Conservation (phyloP, 768 basidiomycete genomes). For the Pleurotus sapidus region DNA sequence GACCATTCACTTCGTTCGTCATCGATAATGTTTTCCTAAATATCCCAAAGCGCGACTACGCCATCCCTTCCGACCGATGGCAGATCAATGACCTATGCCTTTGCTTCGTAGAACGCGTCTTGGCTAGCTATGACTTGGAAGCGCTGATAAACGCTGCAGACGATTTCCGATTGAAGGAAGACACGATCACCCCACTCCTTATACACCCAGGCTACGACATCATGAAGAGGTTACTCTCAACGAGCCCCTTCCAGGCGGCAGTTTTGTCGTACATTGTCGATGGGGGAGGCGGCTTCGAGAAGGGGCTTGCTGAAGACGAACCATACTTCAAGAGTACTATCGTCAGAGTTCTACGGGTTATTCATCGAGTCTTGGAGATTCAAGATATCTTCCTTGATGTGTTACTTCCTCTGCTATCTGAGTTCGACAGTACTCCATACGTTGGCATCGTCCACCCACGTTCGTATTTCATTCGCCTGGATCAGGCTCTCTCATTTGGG, state of each 20-base stretch:
- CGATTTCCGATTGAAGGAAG: constrained; percentile 45
- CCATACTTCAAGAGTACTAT: constrained; percentile 74
- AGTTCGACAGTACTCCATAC: constrained; percentile 54
- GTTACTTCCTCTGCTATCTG: constrained; percentile 72
- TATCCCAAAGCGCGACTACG: constrained; percentile 72
- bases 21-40: constrained; percentile 86
- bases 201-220: constrained; percentile 88
- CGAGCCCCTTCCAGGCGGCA: constrained; percentile 65
- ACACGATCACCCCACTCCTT: constrained; percentile 53
- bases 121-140: constrained; percentile 82
- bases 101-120: constrained; percentile 78
- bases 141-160: constrained; percentile 59
- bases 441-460: constrained; percentile 57
- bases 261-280: constrained; percentile 81
- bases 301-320: constrained; percentile 64
- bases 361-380: constrained; percentile 77
- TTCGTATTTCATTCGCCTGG: constrained; percentile 71
- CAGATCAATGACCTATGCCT: constrained; percentile 82
- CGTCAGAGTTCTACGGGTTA: constrained; percentile 76
- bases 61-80: constrained; percentile 77
- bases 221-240: constrained; percentile 74
- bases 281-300: constrained; percentile 75
- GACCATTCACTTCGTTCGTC: constrained; percentile 82
- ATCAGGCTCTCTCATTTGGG: constrained; percentile 70
- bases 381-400: constrained; percentile 91